Base-by-base conservation (phyloP, 106 monocot species). In the Acorus gramineus region DNA sequence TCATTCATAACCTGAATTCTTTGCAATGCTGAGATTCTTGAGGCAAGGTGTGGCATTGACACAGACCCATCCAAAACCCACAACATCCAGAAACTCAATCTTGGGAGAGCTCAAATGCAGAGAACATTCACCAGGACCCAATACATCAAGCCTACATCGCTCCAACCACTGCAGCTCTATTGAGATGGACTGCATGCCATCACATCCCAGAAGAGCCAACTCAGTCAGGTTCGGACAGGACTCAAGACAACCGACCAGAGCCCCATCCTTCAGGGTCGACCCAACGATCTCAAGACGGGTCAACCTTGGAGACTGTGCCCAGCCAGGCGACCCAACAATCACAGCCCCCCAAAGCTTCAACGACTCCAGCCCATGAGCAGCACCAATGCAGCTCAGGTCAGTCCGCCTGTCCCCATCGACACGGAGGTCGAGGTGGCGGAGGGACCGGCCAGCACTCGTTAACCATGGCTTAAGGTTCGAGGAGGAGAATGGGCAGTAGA, bases 291-390 rank as follows among this genome's bases (percentile, higher is more conserved):
- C 98, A 66, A 99, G 28, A 11, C 47, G 66, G 7, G 11, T 64
- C 3, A 99, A 74, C 11, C 58, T 72, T 5, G 61, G 13, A 47
- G 89, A 74, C 8, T 9, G 3, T 2, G 56, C 79, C 98, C 98
- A 92, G 1, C 62, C 76, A 4, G 98, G 98, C 43, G 89, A 52
- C 10, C 42, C 75, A 7, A 44, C 65, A 28, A 99, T 14, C 2
- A 80, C 76, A 2, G 92, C 83, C 0, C 98, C 92, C 98, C 92
- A 99, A 2, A 99, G 77, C 62, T 84, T 99, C 1, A 92, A 83
- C 2, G 42, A 73, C 68, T 98, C 96, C 68, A 98, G 62, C 3
- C 65, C 61, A 50, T 69, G 52, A 1, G 74, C 83, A 2, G 60
- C 60, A 4, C 60, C 77, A 10, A 98, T 85, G 62, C 76, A 81